These are phyloP conservation scores for Xylaria sp. DNA, from an alignment of 2,329 filamentous ascomycete species.

Conservation along the genomic window DNA sequence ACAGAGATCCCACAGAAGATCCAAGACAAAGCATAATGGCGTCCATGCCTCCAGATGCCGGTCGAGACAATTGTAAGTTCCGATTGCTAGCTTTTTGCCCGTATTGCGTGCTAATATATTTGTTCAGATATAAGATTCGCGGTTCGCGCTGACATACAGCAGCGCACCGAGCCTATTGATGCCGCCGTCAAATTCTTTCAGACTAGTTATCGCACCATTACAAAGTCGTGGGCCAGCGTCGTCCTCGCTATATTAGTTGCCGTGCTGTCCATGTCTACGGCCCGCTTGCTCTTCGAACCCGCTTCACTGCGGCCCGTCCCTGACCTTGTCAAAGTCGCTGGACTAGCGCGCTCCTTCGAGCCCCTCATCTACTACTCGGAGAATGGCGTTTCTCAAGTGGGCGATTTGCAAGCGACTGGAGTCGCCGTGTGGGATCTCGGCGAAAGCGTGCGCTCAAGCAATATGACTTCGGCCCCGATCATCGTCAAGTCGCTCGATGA, in stretches of 20 bases:
- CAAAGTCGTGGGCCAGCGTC: constrained; percentile 76
- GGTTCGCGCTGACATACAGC: constrained; percentile 86
- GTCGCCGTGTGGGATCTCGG: constrained; percentile 95
- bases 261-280: constrained; percentile 72
- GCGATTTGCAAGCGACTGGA: constrained; percentile 88
- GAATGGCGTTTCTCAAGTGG: constrained; percentile 85
- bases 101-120: constrained; percentile 37
- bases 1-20: constrained; percentile 38
- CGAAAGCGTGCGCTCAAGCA: constrained; percentile 87
- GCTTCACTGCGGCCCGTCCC: constrained; percentile 75
- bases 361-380: constrained; percentile 96
- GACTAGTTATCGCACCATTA: constrained; percentile 68
- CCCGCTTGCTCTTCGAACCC: constrained; percentile 76
- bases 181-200: constrained; percentile 73
- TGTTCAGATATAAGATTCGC: constrained; percentile 84
- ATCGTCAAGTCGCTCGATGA: constrained; percentile 89
- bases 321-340: constrained; percentile 90
- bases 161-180: constrained; percentile 86
- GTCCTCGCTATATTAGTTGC: constrained; percentile 70
- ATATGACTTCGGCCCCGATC: constrained; percentile 88
- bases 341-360: constrained; percentile 90
- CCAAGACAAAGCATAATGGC: constrained; percentile 47
- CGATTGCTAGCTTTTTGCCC: background rate
- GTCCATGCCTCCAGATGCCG: constrained; percentile 48
- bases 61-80: constrained; percentile 64